Evolutionary conservation across 1,284 basidiomycete genomes (phyloP), one percentile per base, ranked within the genome.

Genomic region (Cutaneotrichosporon daszewskae): DNA sequence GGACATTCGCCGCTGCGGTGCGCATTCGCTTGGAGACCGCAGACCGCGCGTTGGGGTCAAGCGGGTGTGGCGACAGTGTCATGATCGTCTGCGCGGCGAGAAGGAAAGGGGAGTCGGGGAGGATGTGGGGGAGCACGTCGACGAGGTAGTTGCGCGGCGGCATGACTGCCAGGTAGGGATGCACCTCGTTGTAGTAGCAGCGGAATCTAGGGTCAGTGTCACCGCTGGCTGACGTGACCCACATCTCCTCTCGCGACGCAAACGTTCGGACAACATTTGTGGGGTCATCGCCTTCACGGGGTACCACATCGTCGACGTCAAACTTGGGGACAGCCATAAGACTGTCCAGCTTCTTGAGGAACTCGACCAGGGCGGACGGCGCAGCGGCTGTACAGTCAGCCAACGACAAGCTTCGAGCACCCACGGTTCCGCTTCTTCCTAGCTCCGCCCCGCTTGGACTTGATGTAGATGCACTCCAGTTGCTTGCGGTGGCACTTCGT

Each of bases 141-240:
- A 49, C 28, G 32, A 65, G 49, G 47, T 62, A 58, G 27, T 59
- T 49, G 11, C 66, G 57, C 1, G 63, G 59, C 2, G 71, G 71
- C 46, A 71, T 60, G 36, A 72, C 56, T 9, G 70, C 55, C 8
- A 68, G 54, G 56, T 63, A 72, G 1, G 68, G 62, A 47, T 73
- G 70, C 14, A 71, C 61, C 23, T 72, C 69, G 29, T 60, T 61
- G 53, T 71, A 72, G 47, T 73, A 72, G 33, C 58, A 59, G 22
- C 54, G 48, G 19, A 71, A 47, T 22, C 69, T 70, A 32, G 4
- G 10, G 26, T 39, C 33, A 36, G 33, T n/a, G 13, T 20, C 11
- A 9, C 10, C 9, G 17, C 18, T 17, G 10, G 1, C n/a, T n/a
- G n/a, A 11, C 22, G 17, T 7, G 13, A 57, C 65, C 55, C 29